These are phyloP conservation scores for Salix caprea DNA, from an alignment of 345 rosid genomes.

Conservation along the genomic window DNA sequence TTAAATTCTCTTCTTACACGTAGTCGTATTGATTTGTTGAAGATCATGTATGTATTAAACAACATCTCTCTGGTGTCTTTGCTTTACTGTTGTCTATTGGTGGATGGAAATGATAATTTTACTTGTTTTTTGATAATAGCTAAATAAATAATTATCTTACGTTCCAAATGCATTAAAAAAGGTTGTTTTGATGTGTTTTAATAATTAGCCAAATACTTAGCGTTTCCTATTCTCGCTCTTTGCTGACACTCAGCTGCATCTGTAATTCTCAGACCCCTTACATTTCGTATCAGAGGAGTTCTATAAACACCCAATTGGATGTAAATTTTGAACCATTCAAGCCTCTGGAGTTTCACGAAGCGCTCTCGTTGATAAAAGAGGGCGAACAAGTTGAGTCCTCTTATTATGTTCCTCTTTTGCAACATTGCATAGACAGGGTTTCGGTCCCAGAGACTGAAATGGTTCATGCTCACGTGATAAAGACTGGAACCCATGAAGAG, in stretches of 20 bases:
- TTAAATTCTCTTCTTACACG: neutral
- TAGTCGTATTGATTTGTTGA: neutral
- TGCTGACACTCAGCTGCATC: constrained; percentile 14
- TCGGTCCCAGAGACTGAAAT: constrained; percentile 28
- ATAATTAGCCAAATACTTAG: neutral
- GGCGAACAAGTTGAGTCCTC: constrained; percentile 23
- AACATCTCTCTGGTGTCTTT: neutral
- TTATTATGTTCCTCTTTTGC: constrained; percentile 41
- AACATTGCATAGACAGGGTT: constrained; percentile 40
- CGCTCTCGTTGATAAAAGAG: constrained; percentile 29
- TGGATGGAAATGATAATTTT: neutral
- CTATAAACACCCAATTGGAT: constrained; percentile 22
- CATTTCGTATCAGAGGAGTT: constrained; percentile 23
- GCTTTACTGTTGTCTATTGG: neutral
- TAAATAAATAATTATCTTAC: neutral
- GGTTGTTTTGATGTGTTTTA: neutral
- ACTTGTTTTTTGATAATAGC: neutral
- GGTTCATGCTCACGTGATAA: constrained; percentile 49
- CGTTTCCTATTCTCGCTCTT: neutral
- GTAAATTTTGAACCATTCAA: constrained; percentile 17
- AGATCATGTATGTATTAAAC: neutral
- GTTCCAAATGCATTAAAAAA: no score
- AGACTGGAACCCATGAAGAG: constrained; percentile 37
- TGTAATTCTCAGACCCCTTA: constrained; percentile 23
- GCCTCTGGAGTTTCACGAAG: constrained; percentile 32